These are phyloP conservation scores for Aureobasidium sp. DNA, from an alignment of 2,329 filamentous ascomycete species.

Conservation along the genomic window DNA sequence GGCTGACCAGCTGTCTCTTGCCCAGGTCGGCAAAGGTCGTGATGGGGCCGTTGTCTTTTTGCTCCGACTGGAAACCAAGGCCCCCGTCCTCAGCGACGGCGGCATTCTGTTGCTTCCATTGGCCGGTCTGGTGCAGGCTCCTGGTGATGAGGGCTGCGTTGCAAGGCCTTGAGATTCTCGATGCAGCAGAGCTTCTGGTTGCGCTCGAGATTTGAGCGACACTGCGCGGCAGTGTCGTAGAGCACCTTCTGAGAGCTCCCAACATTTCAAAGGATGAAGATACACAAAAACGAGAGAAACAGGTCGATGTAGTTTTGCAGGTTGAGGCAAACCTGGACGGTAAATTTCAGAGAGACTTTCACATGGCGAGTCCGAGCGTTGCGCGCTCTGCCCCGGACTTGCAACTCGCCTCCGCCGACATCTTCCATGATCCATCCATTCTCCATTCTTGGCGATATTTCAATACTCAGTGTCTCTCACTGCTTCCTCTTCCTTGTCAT, in stretches of 20 bases:
- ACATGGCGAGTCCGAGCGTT: background rate
- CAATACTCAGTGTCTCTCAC: no score
- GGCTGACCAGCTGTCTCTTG: constrained; percentile 47
- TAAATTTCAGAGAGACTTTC: constrained; percentile 10
- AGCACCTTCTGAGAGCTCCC: constrained; percentile 19
- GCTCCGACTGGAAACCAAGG: constrained; percentile 16
- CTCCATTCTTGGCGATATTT: no score
- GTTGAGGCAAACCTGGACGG: constrained; percentile 5
- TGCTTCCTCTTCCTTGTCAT: background rate
- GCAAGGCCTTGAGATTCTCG: background rate
- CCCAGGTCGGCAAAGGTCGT: constrained; percentile 38
- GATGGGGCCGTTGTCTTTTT: constrained; percentile 12
- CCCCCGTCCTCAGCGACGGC: constrained; percentile 21
- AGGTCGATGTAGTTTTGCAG: background rate
- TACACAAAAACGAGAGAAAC: background rate
- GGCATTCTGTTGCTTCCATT: constrained; percentile 28
- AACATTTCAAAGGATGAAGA: background rate
- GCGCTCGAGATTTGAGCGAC: constrained; percentile 15
- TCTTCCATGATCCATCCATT: background rate
- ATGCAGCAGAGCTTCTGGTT: background rate
- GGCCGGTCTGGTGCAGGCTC: constrained; percentile 30
- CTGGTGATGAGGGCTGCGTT: constrained; percentile 9
- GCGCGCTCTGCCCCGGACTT: background rate
- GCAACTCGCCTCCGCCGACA: background rate
- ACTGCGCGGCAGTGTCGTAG: constrained; percentile 21